Base-by-base conservation (phyloP, 2,329 filamentous ascomycete species). In the Rasamsonia emersonii region DNA sequence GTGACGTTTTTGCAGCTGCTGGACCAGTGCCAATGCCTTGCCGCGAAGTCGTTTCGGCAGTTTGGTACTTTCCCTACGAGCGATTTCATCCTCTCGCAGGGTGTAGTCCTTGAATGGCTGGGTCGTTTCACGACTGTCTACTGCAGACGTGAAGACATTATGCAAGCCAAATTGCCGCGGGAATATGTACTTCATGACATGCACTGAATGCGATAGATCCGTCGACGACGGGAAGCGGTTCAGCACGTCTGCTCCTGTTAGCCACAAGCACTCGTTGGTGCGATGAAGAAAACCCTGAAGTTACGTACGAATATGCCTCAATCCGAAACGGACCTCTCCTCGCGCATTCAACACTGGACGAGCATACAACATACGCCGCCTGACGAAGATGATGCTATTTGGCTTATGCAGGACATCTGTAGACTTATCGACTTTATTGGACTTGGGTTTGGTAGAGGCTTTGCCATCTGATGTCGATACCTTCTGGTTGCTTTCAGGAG, bases 121-220 rank as follows among this genome's bases (percentile, higher is more conserved):
- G 0, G 75, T 65, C 0, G 80, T 89, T 47, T 83, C 73, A 29
- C 61, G 70, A 14, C 51, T 53, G 51, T 91, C 72, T 10, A 81
- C 69, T 3, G 65, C 61, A 4, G 78, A 83, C 0, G 78, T 86
- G 52, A 96, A 95, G n/a, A 82, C 86, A 56, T 96, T 98, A 51
- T 93, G 86, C 3, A 98, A 64, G 9, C 76, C 75, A 50, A 94
- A 96, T 49, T 96, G 88, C 8, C 80, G 72, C 18, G 91, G 91
- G 46, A 98, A 98, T 1, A 98, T 78, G 56, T 96, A 89, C 67
- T 89, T 91, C 73, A 94, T 75, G 13, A 93, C 60, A 44, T 82
- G 83, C 8, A 77, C 50, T 0, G 77, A 82, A 40, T 80, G 71
- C 9, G 58, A 50, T 2, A 64, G 47, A 45, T 73, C 62, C 21